Evolutionary conservation across 345 rosid genomes (phyloP), one percentile per base, ranked within the genome.

Genomic region (Triadica sebifera): DNA sequence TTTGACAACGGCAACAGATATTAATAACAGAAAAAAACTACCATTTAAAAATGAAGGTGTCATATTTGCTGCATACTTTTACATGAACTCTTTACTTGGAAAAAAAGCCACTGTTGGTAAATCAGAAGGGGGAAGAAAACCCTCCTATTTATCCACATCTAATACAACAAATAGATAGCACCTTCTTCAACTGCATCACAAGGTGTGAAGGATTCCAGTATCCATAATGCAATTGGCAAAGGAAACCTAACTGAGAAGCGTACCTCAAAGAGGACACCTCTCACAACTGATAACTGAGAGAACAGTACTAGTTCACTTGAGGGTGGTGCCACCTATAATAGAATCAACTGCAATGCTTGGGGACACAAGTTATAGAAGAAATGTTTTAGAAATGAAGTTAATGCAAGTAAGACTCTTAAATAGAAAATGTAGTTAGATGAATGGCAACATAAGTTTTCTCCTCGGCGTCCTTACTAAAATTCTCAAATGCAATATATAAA

Each of bases 251-350:
- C 76, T 67, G 85, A 86, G 84, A 88, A 80, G 89, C 88, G 81
- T 79, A 83, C 87, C 85, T 82, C 87, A 78, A 80, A 45, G 85
- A 86, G 92, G 87, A 82, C 77, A 65, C 85, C 81, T 83, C 89
- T 85, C 88, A 86, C 85, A 72, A 65, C 38, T 68, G 82, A 84
- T 64, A 77, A 73, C 81, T 74, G 86, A 76, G 73, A 74, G 64
- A 76, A 79, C 77, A 83, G 66, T 76, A 76, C 71, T 72, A 75
- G 75, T 77, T 82, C 84, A 80, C 78, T 77, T 65, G 85, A 82
- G 75, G 69, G 72, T 68, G 76, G 69, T 71, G 79, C 81, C 85
- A 83, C 74, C 78, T 58, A 78, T 66, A 77, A 81, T 65, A 81
- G 78, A 78, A 81, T 79, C 78, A 73, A 80, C 86, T 72, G 87